phyloP scores from a whole-genome alignment of 2,329 filamentous ascomycete genomes.

The Penicillium sp. region DNA sequence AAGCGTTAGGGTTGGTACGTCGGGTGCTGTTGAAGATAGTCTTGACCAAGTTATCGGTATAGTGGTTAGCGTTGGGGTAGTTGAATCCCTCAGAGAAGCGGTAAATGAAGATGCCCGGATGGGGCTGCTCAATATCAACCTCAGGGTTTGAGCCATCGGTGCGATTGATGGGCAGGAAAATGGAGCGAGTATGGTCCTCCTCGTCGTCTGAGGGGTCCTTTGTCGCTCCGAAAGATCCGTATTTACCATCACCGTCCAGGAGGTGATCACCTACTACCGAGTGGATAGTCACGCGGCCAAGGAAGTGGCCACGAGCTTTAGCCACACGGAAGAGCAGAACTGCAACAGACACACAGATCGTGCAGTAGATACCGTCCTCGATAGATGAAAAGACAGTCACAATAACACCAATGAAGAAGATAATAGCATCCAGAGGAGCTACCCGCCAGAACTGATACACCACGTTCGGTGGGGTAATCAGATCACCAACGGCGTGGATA shows the following conservation, averaged over 20 bases:
- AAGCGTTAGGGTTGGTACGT: slow-evolving; percentile 73
- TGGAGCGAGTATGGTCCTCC: slow-evolving; percentile 66
- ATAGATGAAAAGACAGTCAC: slow-evolving; percentile 88
- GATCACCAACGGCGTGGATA: slow-evolving; percentile 90
- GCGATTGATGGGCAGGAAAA: slow-evolving; percentile 86
- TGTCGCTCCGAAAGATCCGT: slow-evolving; percentile 56
- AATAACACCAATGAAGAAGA: slow-evolving; percentile 91
- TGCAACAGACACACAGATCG: slow-evolving; percentile 74
- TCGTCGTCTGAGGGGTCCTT: slow-evolving; percentile 39
- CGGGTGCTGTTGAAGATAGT: slow-evolving; percentile 73
- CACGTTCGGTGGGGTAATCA: slow-evolving; percentile 88
- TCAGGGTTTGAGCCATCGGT: slow-evolving; percentile 89
- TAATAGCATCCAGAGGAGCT: slow-evolving; percentile 83
- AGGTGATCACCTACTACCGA: slow-evolving; percentile 79
- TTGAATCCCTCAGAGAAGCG: slow-evolving; percentile 94
- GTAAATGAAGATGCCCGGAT: slow-evolving; percentile 94
- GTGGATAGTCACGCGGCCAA: slow-evolving; percentile 82
- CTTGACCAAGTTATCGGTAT: slow-evolving; percentile 76
- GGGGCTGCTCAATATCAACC: slow-evolving; percentile 76
- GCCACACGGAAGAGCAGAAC: slow-evolving; percentile 83
- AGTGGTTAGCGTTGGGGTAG: slow-evolving; percentile 90
- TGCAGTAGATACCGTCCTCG: slow-evolving; percentile 90
- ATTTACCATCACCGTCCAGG: slow-evolving; percentile 66
- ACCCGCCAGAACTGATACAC: slow-evolving; percentile 96
- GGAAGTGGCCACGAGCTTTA: slow-evolving; percentile 79